A percentile compares a stretch with the other conserved stretches of the same genome.
Conservation (phyloP, 768 basidiomycete species). For the Porphyrellus cyaneotinctus region DNA sequence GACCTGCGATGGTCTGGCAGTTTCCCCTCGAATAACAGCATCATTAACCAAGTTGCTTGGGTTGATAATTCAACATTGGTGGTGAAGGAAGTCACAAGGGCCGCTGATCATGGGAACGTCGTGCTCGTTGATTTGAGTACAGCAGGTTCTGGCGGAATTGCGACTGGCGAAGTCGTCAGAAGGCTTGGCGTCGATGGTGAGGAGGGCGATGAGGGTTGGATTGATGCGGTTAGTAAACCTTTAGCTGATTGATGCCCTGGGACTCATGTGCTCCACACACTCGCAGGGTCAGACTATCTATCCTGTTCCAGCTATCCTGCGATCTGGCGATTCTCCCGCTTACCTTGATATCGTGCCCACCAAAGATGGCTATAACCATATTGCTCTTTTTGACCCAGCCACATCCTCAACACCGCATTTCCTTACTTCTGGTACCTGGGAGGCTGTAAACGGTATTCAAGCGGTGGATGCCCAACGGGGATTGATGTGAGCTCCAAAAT, state of each 20-base stretch:
- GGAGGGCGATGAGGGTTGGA: conserved; percentile 92
- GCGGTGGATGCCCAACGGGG: conserved; percentile 66
- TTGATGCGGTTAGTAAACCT: conserved; percentile 63
- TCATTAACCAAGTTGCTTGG: conserved; percentile 86
- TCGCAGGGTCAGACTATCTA: conserved; percentile 59
- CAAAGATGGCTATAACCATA: conserved; percentile 80
- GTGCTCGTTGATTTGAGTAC: conserved; percentile 63
- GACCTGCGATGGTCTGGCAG: conserved; percentile 66
- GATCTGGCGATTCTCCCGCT: conserved; percentile 45
- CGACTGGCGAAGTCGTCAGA: conserved; percentile 58
- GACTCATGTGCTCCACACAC: conserved; percentile 13
- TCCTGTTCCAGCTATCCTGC: conserved; percentile 47
- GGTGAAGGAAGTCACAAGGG: conserved; percentile 83
- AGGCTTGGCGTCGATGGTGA: conserved; percentile 80
- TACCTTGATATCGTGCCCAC: conserved; percentile 91
- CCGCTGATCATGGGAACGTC: conserved; percentile 76
- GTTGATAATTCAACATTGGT: conserved; percentile 70
- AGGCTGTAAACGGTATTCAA: conserved; percentile 72
- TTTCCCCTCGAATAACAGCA: conserved; percentile 54
- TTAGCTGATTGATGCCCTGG: conserved; percentile 2
- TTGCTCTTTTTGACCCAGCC: conserved; percentile 86
- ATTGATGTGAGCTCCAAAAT: conserved; percentile 55
- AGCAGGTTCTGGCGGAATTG: conserved; percentile 24
- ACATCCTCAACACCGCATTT: conserved; percentile 67
- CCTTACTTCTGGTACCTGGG: conserved; percentile 87